Base-by-base conservation (phyloP, 441 rosid species). In the Populus hybrid region DNA sequence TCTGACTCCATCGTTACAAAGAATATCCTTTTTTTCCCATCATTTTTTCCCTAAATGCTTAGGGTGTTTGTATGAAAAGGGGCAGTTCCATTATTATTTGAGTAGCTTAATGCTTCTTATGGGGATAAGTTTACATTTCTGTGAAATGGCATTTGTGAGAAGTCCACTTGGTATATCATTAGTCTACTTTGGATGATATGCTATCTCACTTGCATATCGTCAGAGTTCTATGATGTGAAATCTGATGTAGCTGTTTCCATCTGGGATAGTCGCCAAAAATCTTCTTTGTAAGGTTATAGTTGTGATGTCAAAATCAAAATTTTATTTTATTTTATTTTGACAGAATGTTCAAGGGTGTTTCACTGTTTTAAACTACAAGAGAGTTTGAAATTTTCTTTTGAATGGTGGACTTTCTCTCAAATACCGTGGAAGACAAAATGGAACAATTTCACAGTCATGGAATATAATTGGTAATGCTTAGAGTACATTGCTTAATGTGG, bases 1-100 rank as follows among this genome's bases (percentile, higher is more conserved):
- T 90, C 94, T 6, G 97, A 89, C 61, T 88, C 94, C 84, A 87
- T 92, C 78, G 83, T 88, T 67, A 78, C 84, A 75, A 84, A 92
- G 88, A 93, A 92, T 91, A 89, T 91, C 95, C 91, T 88, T 87
- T 59, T 16, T 10, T 1, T 38, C 30, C 18, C 9, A 67, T 77
- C 23, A n/a, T 87, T 59, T 16, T 10, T 1, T 38, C 30, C 18
- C 9, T 75, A 5, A 67, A 24, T 24, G 35, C 35, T 12, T 30
- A 28, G 18, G 32, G 32, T 64, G 6, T 10, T 64, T 16, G 14
- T 42, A 20, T 12, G 23, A 36, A 20, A 18, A 75, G 14, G 30
- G 38, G 28, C 36, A 50, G 75, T 69, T 69, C 74, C 30, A 50
- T 76, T 18, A 14, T 36, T 11, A 6, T 68, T 18, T 28, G 28